Conservation (phyloP, 176 grass and related monocot genomes). For the Ensete ventricosum region DNA sequence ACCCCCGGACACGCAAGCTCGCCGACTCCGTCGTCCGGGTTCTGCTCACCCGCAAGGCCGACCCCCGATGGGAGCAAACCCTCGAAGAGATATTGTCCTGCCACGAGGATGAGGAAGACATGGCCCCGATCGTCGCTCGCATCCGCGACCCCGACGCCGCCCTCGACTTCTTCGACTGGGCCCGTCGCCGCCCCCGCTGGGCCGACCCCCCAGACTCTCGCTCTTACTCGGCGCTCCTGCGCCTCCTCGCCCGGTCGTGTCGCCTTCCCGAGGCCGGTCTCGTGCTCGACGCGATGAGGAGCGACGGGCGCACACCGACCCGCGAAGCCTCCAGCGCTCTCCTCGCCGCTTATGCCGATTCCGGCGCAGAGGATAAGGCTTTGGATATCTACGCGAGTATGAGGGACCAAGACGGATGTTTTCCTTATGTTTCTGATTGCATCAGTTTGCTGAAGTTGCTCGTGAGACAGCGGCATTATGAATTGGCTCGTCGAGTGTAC, state of each 20-base stretch:
- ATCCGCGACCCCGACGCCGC: conserved; percentile 25
- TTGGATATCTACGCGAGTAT: conserved; percentile 22
- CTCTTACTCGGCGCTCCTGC: conserved; percentile 21
- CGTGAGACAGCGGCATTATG: conserved; percentile 27
- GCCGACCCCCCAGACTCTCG: not conserved
- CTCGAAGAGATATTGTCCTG: conserved; percentile 11
- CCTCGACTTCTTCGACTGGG: conserved; percentile 27
- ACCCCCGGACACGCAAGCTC: conserved; percentile 5
- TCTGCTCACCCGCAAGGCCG: conserved; percentile 10
- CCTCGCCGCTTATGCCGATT: conserved; percentile 16
- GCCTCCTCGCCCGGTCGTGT: not conserved
- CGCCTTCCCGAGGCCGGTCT: conserved; percentile 10
- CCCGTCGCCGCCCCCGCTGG: not conserved
- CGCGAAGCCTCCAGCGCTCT: conserved; percentile 17
- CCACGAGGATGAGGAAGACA: not conserved
- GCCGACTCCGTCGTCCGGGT: conserved; percentile 16
- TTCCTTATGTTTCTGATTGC: conserved; percentile 24
- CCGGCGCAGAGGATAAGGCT: conserved; percentile 22
- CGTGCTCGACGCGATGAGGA: conserved; percentile 9
- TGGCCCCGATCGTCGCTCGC: conserved; percentile 6
- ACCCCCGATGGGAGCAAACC: conserved; percentile 25
- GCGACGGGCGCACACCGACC: conserved; percentile 8
- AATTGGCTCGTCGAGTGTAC: conserved; percentile 36
- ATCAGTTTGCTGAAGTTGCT: conserved; percentile 46
- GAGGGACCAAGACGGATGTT: conserved; percentile 11